A percentile compares a stretch with the other conserved stretches of the same genome.
Conservation (phyloP, 2,329 filamentous ascomycete genomes). For the Ceratocystis lukuohia region DNA sequence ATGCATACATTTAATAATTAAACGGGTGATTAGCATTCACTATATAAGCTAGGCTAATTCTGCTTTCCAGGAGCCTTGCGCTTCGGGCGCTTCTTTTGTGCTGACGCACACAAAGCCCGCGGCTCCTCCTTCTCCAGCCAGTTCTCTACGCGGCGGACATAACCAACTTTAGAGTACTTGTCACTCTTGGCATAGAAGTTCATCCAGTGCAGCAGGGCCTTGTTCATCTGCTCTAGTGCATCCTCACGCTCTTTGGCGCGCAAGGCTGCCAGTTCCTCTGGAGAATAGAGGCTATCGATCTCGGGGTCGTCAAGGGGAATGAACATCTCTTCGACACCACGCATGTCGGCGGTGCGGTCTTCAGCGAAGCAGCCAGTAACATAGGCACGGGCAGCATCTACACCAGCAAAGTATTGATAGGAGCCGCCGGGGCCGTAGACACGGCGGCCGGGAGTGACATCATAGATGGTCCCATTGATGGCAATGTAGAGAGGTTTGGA, state of each 20-base stretch:
- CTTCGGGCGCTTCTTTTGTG: constrained; percentile 3
- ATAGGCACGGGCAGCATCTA: constrained; percentile 76
- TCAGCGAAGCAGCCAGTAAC: constrained; percentile 86
- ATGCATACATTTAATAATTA: no score
- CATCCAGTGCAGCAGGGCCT: constrained; percentile 66
- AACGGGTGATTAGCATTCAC: background rate
- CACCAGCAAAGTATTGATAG: constrained; percentile 77
- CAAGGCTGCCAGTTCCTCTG: constrained; percentile 39
- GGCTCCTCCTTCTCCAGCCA: constrained; percentile 48
- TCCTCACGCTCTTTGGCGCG: constrained; percentile 50
- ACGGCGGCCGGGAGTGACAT: constrained; percentile 55
- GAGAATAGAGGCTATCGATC: constrained; percentile 45
- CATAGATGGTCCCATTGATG: constrained; percentile 76
- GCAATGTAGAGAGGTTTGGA: constrained; percentile 75
- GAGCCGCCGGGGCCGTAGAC: constrained; percentile 73
- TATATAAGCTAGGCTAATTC: background rate
- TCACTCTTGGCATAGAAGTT: constrained; percentile 66
- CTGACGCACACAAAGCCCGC: constrained; percentile 21
- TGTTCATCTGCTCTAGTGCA: constrained; percentile 51
- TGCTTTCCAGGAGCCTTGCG: background rate
- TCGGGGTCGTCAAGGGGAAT: constrained; percentile 49
- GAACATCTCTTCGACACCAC: constrained; percentile 79
- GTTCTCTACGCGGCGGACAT: constrained; percentile 47
- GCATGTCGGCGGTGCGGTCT: constrained; percentile 71
- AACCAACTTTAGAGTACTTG: constrained; percentile 72